Conservation (phyloP, 345 rosid species). For the Syzygium aromaticum region DNA sequence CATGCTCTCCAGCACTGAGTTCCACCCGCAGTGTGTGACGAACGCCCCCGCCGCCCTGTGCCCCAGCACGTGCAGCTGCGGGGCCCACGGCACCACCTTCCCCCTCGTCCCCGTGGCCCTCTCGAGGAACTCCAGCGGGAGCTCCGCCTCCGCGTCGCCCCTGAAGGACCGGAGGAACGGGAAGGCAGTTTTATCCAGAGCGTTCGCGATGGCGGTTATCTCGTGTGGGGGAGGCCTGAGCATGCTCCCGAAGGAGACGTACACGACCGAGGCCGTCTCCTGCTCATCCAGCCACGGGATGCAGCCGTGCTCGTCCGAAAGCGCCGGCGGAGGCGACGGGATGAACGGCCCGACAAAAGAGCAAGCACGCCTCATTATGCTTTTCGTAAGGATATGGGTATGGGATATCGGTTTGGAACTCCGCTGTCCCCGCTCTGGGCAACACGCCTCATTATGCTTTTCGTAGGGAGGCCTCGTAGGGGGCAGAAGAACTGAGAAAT, state of each 20-base stretch:
- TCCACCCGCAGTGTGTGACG: constrained; percentile 58
- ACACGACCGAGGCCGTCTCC: constrained; percentile 30
- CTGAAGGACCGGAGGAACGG: constrained; percentile 68
- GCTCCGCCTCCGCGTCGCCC: constrained; percentile 6
- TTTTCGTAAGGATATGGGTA: too few species aligned
- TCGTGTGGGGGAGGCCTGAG: constrained; percentile 31
- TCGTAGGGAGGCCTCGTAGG: not conserved
- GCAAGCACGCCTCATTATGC: too few species aligned
- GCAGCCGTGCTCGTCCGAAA: constrained; percentile 30
- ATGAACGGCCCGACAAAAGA: constrained; percentile 40
- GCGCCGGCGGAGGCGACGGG: not conserved
- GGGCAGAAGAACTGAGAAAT: not conserved
- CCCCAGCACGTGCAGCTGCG: constrained; percentile 33
- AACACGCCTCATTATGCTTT: not conserved
- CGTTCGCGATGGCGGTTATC: constrained; percentile 36
- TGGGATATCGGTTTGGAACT: too few species aligned
- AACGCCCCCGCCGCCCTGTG: constrained; percentile 48
- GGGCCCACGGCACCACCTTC: constrained; percentile 52
- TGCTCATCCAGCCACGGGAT: constrained; percentile 42
- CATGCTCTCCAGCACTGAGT: constrained; percentile 40
- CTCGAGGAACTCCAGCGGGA: constrained; percentile 25
- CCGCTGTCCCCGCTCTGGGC: not conserved
- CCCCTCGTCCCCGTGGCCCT: constrained; percentile 18
- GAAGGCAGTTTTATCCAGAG: constrained; percentile 17
- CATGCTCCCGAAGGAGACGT: constrained; percentile 59